These are phyloP conservation scores for Powellomyces hirtus DNA, from an alignment of 192 early-diverging fungal species.

Conservation along the genomic window DNA sequence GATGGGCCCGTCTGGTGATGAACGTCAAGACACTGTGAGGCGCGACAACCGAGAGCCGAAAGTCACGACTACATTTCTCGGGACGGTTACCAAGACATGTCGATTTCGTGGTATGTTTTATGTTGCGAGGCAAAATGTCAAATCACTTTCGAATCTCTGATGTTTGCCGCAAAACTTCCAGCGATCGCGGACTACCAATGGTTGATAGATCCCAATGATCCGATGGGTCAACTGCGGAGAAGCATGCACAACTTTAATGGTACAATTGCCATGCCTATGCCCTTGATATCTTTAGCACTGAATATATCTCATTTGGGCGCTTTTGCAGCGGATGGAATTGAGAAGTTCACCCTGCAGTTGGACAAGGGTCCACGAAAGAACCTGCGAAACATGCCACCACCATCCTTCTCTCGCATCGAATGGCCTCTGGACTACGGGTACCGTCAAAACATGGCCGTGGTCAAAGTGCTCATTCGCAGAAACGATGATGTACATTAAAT, in stretches of 20 bases:
- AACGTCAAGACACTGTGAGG: too few relatives aligned
- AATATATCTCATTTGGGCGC: neutral
- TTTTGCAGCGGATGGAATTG: slow-evolving; percentile 43
- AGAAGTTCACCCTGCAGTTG: slow-evolving; percentile 29
- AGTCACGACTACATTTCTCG: slow-evolving; percentile 34
- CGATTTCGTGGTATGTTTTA: slow-evolving; percentile 58
- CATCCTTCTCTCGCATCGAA: slow-evolving; percentile 52
- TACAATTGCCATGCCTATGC: too few relatives aligned
- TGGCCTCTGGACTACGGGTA: slow-evolving; percentile 58
- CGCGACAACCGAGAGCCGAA: too few relatives aligned
- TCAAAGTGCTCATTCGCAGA: slow-evolving; percentile 39
- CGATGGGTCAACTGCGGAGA: slow-evolving; percentile 44
- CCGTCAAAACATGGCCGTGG: slow-evolving; percentile 47
- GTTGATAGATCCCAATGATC: slow-evolving; percentile 43
- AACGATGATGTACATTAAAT: neutral
- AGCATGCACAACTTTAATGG: slow-evolving; percentile 29
- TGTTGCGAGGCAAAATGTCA: neutral
- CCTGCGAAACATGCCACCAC: slow-evolving; percentile 55
- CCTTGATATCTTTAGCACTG: too few relatives aligned
- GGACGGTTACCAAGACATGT: slow-evolving; percentile 53
- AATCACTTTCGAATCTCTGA: neutral
- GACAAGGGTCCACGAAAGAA: slow-evolving; percentile 36
- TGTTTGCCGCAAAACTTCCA: slow-evolving; percentile 4
- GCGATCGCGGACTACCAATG: slow-evolving; percentile 65
- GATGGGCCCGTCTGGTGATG: neutral